Conservation (phyloP, 2,329 filamentous ascomycete species). For the Talaromyces sp. region DNA sequence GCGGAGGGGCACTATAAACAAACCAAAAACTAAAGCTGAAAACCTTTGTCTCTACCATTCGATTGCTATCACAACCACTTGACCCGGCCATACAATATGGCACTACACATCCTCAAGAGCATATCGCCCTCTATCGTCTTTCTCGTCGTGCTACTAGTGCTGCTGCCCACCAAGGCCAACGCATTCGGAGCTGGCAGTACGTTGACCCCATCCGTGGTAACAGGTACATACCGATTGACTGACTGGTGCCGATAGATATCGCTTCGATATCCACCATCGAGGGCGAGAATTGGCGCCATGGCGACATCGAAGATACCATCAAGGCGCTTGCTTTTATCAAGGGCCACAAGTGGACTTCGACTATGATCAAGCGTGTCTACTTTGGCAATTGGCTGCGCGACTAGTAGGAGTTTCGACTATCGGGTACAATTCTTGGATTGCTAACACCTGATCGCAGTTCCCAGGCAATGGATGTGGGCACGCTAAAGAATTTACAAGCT, state of each 20-base stretch:
- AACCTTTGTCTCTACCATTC: background rate
- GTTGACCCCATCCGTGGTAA: conserved; percentile 9
- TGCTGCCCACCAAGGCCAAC: conserved; percentile 33
- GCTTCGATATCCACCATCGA: conserved; percentile 46
- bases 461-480: conserved; percentile 75
- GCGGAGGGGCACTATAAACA: conserved; percentile 4
- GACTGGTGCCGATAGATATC: conserved; percentile 29
- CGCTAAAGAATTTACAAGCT: conserved; percentile 70
- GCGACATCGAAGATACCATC: conserved; percentile 75
- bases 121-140: conserved; percentile 26
- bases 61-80: background rate
- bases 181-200: conserved; percentile 42
- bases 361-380: conserved; percentile 71
- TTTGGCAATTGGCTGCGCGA: conserved; percentile 85
- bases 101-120: conserved; percentile 13
- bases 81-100: conserved; percentile 2
- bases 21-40: background rate
- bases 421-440: background rate
- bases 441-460: conserved; percentile 38
- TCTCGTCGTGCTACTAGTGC: conserved; percentile 29
- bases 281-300: conserved; percentile 49
- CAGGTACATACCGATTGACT: conserved; percentile 1
- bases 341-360: conserved; percentile 78
- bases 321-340: conserved; percentile 70
- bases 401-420: conserved; percentile 44